Percentiles rank a stretch among this genome's conserved stretches.
Evolutionary conservation across 2,329 filamentous ascomycete species (phyloP).

Genomic region (Hypoxylon sp.): DNA sequence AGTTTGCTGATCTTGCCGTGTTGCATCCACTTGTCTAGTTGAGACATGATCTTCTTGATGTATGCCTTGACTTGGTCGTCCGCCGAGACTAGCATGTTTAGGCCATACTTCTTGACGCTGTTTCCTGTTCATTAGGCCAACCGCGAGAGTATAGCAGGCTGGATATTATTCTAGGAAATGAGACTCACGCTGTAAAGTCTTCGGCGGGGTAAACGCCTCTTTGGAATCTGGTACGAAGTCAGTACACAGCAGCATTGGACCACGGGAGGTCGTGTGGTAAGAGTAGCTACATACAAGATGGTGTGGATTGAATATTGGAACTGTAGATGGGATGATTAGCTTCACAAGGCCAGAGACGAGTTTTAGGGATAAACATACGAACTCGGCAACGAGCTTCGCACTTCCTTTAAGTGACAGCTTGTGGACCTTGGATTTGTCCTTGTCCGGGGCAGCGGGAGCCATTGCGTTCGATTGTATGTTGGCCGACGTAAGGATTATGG

Average conservation of each 20-base stretch:
- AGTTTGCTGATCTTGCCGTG: conserved; percentile 97
- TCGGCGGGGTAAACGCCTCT: conserved; percentile 89
- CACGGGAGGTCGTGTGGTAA: not conserved
- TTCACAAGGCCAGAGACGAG: conserved; percentile 5
- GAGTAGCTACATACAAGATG: conserved; percentile 75
- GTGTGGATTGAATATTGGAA: conserved; percentile 99
- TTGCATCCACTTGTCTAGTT: conserved; percentile 98
- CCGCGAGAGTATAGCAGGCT: not conserved
- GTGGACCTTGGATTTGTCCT: conserved; percentile 89
- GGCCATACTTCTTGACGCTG: conserved; percentile 95
- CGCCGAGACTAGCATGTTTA: conserved; percentile 96
- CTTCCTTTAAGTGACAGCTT: conserved; percentile 90
- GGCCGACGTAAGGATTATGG: not conserved
- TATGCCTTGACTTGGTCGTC: conserved; percentile 99
- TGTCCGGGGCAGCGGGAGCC: conserved; percentile 54
- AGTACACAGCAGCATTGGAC: not conserved
- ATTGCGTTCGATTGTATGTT: conserved; percentile 40
- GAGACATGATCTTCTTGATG: conserved; percentile 99
- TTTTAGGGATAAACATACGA: conserved; percentile 70
- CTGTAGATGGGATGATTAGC: conserved; percentile 54
- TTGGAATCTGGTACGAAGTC: conserved; percentile 76
- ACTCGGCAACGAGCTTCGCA: conserved; percentile 92
- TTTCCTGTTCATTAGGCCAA: conserved; percentile 11
- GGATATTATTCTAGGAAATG: not conserved
- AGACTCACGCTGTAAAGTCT: conserved; percentile 87